phyloP scores from a whole-genome alignment of 2,329 filamentous ascomycete genomes.

The Sclerotinia subarctica region DNA sequence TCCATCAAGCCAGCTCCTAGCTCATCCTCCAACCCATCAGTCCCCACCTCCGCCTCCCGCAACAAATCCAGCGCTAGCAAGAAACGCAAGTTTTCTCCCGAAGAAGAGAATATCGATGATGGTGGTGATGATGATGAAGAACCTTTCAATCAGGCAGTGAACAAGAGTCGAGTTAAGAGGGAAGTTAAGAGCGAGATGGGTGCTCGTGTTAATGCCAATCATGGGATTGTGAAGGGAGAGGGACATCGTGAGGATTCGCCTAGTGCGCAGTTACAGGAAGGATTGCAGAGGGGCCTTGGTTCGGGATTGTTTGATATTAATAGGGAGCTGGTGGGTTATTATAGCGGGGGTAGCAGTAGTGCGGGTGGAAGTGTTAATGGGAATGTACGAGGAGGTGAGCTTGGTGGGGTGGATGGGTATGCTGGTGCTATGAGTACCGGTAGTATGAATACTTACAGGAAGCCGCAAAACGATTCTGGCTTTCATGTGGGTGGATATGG shows the following conservation, averaged over 20 bases:
- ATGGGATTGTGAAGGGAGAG: conserved; percentile 3
- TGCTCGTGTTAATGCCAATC: too few relatives aligned
- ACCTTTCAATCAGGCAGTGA: conserved; percentile 14
- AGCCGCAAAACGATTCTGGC: background rate
- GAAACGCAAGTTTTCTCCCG: conserved; percentile 32
- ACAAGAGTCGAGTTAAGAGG: conserved; percentile 13
- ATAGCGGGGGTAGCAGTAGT: background rate
- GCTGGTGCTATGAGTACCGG: background rate
- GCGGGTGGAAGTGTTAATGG: background rate
- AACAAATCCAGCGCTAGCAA: conserved; percentile 17
- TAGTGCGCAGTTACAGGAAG: background rate
- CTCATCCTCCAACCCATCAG: conserved; percentile 20
- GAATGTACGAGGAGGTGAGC: background rate
- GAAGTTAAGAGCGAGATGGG: conserved; percentile 2
- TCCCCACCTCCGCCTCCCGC: conserved; percentile 12
- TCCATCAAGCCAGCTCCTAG: conserved; percentile 29
- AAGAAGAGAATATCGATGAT: conserved; percentile 28
- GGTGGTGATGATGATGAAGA: conserved; percentile 34
- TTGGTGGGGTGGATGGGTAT: conserved; percentile 1
- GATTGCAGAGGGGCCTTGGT: background rate
- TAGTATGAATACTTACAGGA: background rate
- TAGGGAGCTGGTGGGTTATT: conserved; percentile 3
- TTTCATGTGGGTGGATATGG: background rate
- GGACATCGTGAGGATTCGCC: background rate
- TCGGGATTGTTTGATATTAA: conserved; percentile 7